Base-by-base conservation (phyloP, 2,329 filamentous ascomycete genomes). In the Colletotrichum sansevieriae region DNA sequence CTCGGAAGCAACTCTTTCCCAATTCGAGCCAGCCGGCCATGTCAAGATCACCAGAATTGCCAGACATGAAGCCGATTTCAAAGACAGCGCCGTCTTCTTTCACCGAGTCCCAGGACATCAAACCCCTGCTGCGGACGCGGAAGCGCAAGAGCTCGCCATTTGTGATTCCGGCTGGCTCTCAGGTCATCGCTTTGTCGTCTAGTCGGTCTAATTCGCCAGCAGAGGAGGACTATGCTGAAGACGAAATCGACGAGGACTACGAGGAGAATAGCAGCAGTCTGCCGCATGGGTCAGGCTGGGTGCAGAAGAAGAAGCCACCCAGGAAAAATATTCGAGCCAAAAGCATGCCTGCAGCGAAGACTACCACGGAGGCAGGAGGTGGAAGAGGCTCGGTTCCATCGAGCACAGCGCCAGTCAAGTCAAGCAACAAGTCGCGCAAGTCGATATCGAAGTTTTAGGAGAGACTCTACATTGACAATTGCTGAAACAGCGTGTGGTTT, bases 171-270 rank as follows among this genome's bases (percentile, higher is more conserved):
- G 71, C 73, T n/a, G 76, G 75, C 5, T 78, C 73, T 25, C 76
- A 80, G 66, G 74, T 78, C 37, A 75, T 80, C 25, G 68, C 74
- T 15, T 33, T 80, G 46, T 75, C 73, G 43, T 79, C 77, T n/a
- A 73, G 68, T 41, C 65, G 59, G 13, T 47, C 68, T 5, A 41
- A 39, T 10, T 49, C 65, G 15, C 59, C 22, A 12, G 49, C 11
- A 9, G 52, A 43, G 41, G 74, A 82, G 60, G 52, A 79, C 58
- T 80, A 82, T 54, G 78, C 79, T 2, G 80, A 82, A 39, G 81
- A 82, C 11, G 76, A 76, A n/a, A 72, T 80, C 39, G 80, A 83
- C 61, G 75, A 71, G 22, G 80, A 75, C 1, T 80, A 80, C 43
- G 70, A 75, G 35, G 73, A 72, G 20, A 63, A 41, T 13, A 72